phyloP scores from a whole-genome alignment of 305 asterid species.

The Petunia hybrid region DNA sequence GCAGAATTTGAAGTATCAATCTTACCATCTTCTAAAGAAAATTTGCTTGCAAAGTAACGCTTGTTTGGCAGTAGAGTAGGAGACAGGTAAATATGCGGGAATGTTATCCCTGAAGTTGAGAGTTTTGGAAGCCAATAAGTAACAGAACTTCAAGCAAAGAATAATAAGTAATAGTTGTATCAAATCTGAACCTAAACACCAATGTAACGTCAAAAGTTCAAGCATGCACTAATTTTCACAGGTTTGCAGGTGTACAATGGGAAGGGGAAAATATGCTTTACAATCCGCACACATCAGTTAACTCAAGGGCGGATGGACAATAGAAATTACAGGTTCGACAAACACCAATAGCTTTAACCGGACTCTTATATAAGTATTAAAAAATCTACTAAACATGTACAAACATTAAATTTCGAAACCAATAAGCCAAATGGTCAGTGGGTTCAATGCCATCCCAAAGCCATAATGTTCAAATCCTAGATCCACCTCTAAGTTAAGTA shows the following conservation, averaged over 20 bases:
- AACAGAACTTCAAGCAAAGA: conserved; percentile 13
- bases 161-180: neutral
- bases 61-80: conserved; percentile 59
- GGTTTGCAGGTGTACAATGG: neutral
- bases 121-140: conserved; percentile 18
- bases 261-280: neutral
- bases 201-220: neutral
- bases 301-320: neutral
- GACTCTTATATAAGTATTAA: no score
- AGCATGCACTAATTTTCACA: conserved; percentile 4
- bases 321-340: neutral
- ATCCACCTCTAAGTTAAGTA: neutral
- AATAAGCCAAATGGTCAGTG: no score
- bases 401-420: no score
- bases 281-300: neutral
- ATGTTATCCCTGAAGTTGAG: conserved; percentile 54
- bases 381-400: no score
- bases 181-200: no score
- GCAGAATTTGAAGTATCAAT: neutral
- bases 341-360: neutral
- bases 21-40: conserved; percentile 57
- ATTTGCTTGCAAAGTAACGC: conserved; percentile 50
- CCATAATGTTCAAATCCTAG: no score
- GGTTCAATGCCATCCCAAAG: no score
- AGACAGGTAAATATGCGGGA: conserved; percentile 59